These are phyloP conservation scores for Amylocystis lapponica DNA, from an alignment of 768 basidiomycete species.

Conservation along the genomic window DNA sequence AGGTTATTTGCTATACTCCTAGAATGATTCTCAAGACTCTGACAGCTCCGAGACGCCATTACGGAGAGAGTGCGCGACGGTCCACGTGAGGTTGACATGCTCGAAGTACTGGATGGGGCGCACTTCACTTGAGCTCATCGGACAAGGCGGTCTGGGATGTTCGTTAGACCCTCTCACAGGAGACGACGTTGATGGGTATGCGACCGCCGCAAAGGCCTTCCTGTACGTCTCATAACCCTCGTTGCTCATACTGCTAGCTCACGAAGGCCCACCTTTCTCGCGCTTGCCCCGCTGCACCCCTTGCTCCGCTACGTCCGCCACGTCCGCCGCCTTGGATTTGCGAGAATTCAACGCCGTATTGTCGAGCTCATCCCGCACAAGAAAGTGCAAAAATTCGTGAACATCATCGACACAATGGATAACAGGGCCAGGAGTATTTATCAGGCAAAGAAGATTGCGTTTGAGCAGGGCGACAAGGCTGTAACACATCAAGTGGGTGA, in stretches of 20 bases:
- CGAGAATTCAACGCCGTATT: conserved; percentile 28
- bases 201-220: conserved; percentile 12
- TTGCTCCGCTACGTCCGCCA: no score
- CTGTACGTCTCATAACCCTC: conserved; percentile 13
- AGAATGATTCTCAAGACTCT: no score
- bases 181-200: conserved; percentile 10
- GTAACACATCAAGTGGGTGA: conserved; percentile 27
- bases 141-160: conserved; percentile 13
- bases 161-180: conserved; percentile 12
- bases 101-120: conserved; percentile 15
- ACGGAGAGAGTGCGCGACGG: neutral
- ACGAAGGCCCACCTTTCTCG: no score
- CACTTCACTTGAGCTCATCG: conserved; percentile 13
- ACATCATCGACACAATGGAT: conserved; percentile 31
- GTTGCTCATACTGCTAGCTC: no score
- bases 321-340: no score
- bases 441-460: conserved; percentile 30
- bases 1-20: neutral
- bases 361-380: conserved; percentile 29
- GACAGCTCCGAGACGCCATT: conserved; percentile 6
- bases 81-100: conserved; percentile 9
- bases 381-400: conserved; percentile 18
- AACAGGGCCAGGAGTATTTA: conserved; percentile 32
- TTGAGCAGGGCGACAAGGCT: conserved; percentile 31
- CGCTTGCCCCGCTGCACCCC: no score